Base-by-base conservation (phyloP, 2,329 filamentous ascomycete species). In the Sporothrix globosa region DNA sequence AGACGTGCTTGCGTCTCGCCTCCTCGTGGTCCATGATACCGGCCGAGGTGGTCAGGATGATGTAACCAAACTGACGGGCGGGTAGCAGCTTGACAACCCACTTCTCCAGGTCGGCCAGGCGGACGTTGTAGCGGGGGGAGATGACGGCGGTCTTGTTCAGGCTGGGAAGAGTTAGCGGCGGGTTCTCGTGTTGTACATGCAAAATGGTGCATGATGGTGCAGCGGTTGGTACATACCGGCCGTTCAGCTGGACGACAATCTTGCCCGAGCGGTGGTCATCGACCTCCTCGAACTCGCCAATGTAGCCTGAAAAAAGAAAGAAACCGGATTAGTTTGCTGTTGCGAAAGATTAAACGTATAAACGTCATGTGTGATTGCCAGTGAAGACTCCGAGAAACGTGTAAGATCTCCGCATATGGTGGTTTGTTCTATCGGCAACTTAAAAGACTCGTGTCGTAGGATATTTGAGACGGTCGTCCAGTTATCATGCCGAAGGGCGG, bases 1-100 rank as follows among this genome's bases (percentile, higher is more conserved):
- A 90, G 81, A 98, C 96, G 88, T 99, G 96, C 74, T 98, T 98
- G 84, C 96, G 89, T 82, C 96, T 89, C 78, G 96, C 96, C 90
- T 99, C 96, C 89, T 99, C 96, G 88, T 99, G 96, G 88, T 99
- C 96, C 95, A 99, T 98, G 85, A 99, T 99, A 84, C 96, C 96
- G 75, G 96, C 93, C 73, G 94, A 97, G 85, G 96, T 99, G 84
- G 96, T 99, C 80, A 99, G 91, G 85, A 99, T 93, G 81, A 99
- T 93, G 87, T 93, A 97, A 81, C 96, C 96, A 89, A 99, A 99
- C 87, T 99, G 96, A 97, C 96, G 96, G 77, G 96, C 94, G 77
- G 96, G 96, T 76, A 99, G 90, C 81, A 99, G 92, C 90, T 97
- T 97, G 86, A 97, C 93, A 79, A 98, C 93, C 96, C 96, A 99